These are phyloP conservation scores for Xanthoconium stramineum DNA, from an alignment of 768 basidiomycete species.

Conservation along the genomic window DNA sequence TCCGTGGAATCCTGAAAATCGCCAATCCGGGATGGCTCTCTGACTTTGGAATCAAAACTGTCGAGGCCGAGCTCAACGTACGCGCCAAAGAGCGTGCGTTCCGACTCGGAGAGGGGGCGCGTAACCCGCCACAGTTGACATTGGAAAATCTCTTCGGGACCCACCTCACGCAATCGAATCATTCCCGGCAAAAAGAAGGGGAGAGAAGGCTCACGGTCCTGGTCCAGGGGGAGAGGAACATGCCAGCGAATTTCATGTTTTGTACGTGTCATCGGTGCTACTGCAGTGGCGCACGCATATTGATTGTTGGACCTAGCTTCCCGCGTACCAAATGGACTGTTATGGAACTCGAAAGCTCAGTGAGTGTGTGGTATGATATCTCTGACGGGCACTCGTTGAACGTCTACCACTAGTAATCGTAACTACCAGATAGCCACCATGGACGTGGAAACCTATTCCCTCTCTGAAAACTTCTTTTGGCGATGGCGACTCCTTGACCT, in stretches of 20 bases:
- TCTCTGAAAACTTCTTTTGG: constrained; percentile 48
- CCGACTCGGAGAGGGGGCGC: constrained; percentile 12
- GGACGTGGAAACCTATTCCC: constrained; percentile 39
- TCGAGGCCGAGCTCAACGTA: constrained; percentile 45
- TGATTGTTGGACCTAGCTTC: constrained; percentile 21
- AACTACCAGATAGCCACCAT: constrained; percentile 45
- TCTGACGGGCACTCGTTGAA: constrained; percentile 1
- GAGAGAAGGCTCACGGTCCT: constrained; percentile 35
- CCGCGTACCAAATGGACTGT: constrained; percentile 29
- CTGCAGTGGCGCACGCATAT: not conserved
- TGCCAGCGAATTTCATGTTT: constrained; percentile 40
- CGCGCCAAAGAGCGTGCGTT: constrained; percentile 34
- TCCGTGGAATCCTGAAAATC: constrained; percentile 52
- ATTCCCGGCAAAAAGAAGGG: constrained; percentile 14
- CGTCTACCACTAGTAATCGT: constrained; percentile 34
- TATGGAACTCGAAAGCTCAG: constrained; percentile 31
- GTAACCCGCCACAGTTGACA: constrained; percentile 29
- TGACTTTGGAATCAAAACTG: constrained; percentile 35
- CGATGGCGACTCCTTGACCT: constrained; percentile 47
- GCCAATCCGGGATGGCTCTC: constrained; percentile 48
- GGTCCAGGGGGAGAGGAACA: constrained; percentile 40
- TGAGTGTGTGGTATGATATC: constrained; percentile 8
- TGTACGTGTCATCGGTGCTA: constrained; percentile 22
- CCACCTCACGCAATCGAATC: constrained; percentile 13
- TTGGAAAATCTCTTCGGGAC: constrained; percentile 34